Base-by-base conservation (phyloP, 2,329 filamentous ascomycete genomes). In the Aspergillus nomiae region DNA sequence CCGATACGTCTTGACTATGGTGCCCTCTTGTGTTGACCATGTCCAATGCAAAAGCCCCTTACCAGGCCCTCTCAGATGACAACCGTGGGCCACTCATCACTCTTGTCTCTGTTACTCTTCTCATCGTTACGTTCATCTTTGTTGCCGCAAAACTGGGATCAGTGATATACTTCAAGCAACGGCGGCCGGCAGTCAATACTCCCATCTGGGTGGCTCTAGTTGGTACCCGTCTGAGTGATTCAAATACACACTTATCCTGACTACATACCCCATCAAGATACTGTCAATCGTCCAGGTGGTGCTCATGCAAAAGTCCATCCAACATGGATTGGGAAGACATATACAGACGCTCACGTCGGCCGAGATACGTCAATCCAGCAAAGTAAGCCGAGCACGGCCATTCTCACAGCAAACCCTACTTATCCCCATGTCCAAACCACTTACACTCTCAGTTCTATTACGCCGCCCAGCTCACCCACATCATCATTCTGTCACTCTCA, bases 121-220 rank as follows among this genome's bases (percentile, higher is more conserved):
- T 65, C 4, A 68, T 68, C 14, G 48, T 58, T 21, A 53, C 65
- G 5, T 60, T 65, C 30, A 55, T 66, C 11, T 68, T 68, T 26
- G 61, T 63, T 2, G 50, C 58, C 2, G 66, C 66, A 1, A 65
- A 68, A 45, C 10, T 64, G 9, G 61, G 55, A 12, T 67, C 63
- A 7, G 60, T 58, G 32, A n/a, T 67, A 8, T 64, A 67, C 60
- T 67, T 67, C 50, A 67, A 67, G 36, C 65, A 67, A 32, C 54
- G 58, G 32, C 65, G 62, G 34, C 60, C 55, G 10, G 28, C 54
- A 2, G 63, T 64, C 32, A 65, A 64, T 36, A 67, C 58, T 1
- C 63, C 65, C 19, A 63, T 66, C 34, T 67, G 65, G 65, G 21
- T 61, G 9, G 65, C 59, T 58, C 26, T 65, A 55, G 65, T 67